Base-by-base conservation (phyloP, 768 basidiomycete species). In the Hypholoma fasciculare region DNA sequence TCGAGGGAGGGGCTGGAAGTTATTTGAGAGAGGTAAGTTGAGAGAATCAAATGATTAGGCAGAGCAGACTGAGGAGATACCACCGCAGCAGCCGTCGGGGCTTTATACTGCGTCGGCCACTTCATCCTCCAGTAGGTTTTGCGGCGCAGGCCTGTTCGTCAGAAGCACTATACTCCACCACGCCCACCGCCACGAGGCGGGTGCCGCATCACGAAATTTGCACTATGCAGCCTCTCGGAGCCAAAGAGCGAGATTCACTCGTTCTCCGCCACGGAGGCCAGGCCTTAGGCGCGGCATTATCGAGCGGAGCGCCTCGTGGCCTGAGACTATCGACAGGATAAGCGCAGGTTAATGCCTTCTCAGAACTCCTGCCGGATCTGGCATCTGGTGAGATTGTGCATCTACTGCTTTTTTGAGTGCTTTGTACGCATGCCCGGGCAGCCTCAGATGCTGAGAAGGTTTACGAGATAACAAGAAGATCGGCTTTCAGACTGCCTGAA, bases 161-260 rank as follows among this genome's bases (percentile, higher is more conserved):
- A 52, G 56, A 52, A 61, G 61, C 47, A 38, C 30, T 42, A 8
- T 23, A 11, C 16, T 34, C 44, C 46, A 54, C 44, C 46, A 54
- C 52, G 17, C 8, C 16, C 49, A 43, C 13, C 13, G 40, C 39
- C 60, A 66, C 60, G 61, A 63, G 60, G 62, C 58, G 40, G 55
- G 60, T 60, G 60, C 59, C 60, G 49, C 56, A 62, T 62, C 57
- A 50, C 46, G 60, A 57, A 63, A 61, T 57, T 51, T 54, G 34
- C 37, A 26, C 50, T 52, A 37, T 40, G 40, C 39, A 47, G 11
- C 44, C 27, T 61, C 56, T 56, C 53, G 57, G 48, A 57, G 52
- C 50, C 43, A 62, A 61, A 57, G 57, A 61, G 52, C 46, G 54
- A 54, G 58, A 60, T 59, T 40, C 54, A 54, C 40, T 61, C 54